A percentile compares a stretch with the other conserved stretches of the same genome.
phyloP scores from a whole-genome alignment of 768 basidiomycete species.

The Piloderma croceum region DNA sequence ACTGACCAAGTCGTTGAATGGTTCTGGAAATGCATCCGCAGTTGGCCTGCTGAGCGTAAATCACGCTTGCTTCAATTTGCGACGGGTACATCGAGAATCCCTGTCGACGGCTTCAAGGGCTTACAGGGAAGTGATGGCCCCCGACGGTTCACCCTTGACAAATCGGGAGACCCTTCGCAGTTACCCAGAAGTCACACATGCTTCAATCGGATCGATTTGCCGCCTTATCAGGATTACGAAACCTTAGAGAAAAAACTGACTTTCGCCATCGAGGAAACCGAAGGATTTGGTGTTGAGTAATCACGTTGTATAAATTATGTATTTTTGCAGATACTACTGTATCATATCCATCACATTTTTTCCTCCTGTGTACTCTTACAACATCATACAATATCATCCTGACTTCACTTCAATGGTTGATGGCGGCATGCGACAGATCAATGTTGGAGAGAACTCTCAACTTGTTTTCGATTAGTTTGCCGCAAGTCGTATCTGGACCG shows the following conservation, averaged over 20 bases:
- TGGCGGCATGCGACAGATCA: too few relatives aligned
- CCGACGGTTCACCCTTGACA: conserved; percentile 90
- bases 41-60: conserved; percentile 88
- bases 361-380: too few relatives aligned
- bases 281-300: conserved; percentile 67
- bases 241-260: conserved; percentile 81
- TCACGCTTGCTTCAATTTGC: conserved; percentile 85
- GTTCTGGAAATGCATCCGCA: conserved; percentile 92
- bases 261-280: conserved; percentile 80
- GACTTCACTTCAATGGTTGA: too few relatives aligned
- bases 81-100: conserved; percentile 77
- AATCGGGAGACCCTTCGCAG: conserved; percentile 84
- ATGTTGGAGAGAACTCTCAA: too few relatives aligned
- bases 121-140: conserved; percentile 92
- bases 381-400: too few relatives aligned
- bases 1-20: conserved; percentile 86
- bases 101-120: conserved; percentile 94
- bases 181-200: conserved; percentile 91
- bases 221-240: conserved; percentile 85
- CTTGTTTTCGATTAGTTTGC: too few relatives aligned
- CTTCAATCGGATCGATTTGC: conserved; percentile 86
- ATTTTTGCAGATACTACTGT: background rate
- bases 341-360: background rate
- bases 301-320: background rate
- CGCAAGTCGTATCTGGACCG: too few relatives aligned